phyloP scores from a whole-genome alignment of 345 rosid species.

The Bruguiera sexangula region DNA sequence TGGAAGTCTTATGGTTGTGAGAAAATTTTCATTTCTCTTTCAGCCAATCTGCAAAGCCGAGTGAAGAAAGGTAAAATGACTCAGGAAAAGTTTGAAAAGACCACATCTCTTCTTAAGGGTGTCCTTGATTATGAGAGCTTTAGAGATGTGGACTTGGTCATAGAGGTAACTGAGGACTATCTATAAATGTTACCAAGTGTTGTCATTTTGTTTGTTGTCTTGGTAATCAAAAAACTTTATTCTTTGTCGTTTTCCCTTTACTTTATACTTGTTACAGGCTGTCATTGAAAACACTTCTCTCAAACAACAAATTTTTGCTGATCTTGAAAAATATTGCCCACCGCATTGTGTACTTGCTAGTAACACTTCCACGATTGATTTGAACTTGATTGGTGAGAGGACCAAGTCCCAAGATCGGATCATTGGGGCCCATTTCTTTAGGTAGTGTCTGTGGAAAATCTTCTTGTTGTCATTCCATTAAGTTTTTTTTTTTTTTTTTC shows the following conservation, averaged over 20 bases:
- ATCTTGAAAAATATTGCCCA: constrained; percentile 87
- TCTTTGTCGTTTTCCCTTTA: constrained; percentile 13
- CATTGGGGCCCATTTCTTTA: constrained; percentile 96
- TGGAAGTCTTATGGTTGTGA: constrained; percentile 16
- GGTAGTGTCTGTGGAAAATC: constrained; percentile 40
- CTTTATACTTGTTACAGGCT: constrained; percentile 64
- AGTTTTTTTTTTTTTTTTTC: not conserved
- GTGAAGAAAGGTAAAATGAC: constrained; percentile 84
- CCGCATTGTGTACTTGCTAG: constrained; percentile 87
- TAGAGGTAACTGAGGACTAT: constrained; percentile 56
- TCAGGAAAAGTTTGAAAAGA: constrained; percentile 71
- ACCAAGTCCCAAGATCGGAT: constrained; percentile 80
- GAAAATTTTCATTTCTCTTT: constrained; percentile 10
- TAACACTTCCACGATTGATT: constrained; percentile 93
- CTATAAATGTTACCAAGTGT: not conserved
- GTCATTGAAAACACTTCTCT: constrained; percentile 81
- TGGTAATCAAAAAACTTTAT: constrained; percentile 13
- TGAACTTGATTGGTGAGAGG: constrained; percentile 78
- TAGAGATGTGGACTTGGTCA: constrained; percentile 89
- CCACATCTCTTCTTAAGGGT: constrained; percentile 73
- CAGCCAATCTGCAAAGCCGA: constrained; percentile 90
- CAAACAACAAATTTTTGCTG: constrained; percentile 94
- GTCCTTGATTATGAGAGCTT: constrained; percentile 79
- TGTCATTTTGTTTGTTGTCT: constrained; percentile 4
- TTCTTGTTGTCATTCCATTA: not conserved